Base-by-base conservation (phyloP, 192 early-diverging fungal genomes). In the Radiomyces spectabilis region DNA sequence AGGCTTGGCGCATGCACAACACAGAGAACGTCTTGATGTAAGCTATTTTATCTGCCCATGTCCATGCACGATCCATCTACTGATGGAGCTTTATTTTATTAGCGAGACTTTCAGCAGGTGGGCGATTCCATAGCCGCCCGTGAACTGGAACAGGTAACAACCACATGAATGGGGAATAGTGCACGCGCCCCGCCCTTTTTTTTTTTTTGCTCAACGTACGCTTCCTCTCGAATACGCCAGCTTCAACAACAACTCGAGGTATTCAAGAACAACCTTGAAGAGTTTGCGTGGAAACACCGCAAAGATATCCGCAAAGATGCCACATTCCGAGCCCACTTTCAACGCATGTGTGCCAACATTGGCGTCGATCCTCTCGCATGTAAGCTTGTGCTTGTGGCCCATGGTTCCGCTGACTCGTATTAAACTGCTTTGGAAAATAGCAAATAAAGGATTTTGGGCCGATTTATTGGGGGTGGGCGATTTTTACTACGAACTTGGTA, bases 391-490 rank as follows among this genome's bases (percentile, higher is more conserved):
- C 18, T 55, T 55, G 34, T 21, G 18, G 42, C 24, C 19, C 24
- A 1, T 5, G 30, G 46, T 12, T 12, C 13, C 1, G 38, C 38
- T 39, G 13, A 39, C 38, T 16, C 13, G 38, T 16, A 39, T 22
- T 45, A 32, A 22, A 30, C 2, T 37, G 16, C 32, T 34, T 45
- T 33, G 39, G 21, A 64, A 79, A n/a, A n/a, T n/a, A n/a, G 91
- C 93, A 35, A 93, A 91, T 56, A 98, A 98, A 65, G 91, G 94
- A 21, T 92, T 92, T 55, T 95, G 94, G 96, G 81, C 91, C 0
- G 94, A 95, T 46, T 67, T 98, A 8, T 67, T 98, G 2, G 96
- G 96, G 0, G 85, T 97, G 5, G 91, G 94, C 13, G 93, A 97
- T 63, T 98, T 98, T 72, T 98, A 98, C 70, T 96, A 93, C 58